Conservation (phyloP, 1,284 basidiomycete genomes). For the Thelephora terrestris region DNA sequence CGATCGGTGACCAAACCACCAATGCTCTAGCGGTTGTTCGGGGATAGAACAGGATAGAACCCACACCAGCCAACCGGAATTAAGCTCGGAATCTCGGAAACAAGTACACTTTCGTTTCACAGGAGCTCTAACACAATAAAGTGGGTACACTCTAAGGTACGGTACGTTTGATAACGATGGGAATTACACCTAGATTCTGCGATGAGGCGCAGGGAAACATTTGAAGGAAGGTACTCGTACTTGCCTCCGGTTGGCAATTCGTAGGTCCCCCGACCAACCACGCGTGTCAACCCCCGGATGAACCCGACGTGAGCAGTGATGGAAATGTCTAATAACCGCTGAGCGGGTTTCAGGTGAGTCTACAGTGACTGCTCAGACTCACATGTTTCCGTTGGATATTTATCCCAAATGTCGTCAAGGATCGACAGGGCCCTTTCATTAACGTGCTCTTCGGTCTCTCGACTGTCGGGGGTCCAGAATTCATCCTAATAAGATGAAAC, state of each 20-base stretch:
- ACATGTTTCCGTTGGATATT: no score
- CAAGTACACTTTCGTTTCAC: no score
- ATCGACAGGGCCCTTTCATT: conserved; percentile 42
- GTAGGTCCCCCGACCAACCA: conserved; percentile 34
- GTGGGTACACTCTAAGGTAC: no score
- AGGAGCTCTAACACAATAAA: no score
- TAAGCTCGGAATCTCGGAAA: no score
- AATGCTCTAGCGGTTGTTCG: no score
- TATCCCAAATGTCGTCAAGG: conserved; percentile 53
- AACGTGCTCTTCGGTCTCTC: conserved; percentile 55
- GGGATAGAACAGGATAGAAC: no score
- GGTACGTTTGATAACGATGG: no score
- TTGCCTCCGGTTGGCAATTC: conserved; percentile 54
- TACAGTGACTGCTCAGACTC: conserved; percentile 18
- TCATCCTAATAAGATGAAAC: conserved; percentile 46
- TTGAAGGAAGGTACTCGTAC: conserved; percentile 25
- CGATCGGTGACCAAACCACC: no score
- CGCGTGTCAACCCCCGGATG: conserved; percentile 41
- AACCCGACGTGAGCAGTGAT: conserved; percentile 56
- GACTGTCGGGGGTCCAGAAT: conserved; percentile 52
- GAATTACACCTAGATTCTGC: no score
- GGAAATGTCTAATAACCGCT: conserved; percentile 37
- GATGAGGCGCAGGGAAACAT: no score
- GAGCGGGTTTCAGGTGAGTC: neutral
- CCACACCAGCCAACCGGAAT: no score